These are phyloP conservation scores for Fonsecaea pugnacius DNA, from an alignment of 2,329 filamentous ascomycete genomes.

Conservation along the genomic window DNA sequence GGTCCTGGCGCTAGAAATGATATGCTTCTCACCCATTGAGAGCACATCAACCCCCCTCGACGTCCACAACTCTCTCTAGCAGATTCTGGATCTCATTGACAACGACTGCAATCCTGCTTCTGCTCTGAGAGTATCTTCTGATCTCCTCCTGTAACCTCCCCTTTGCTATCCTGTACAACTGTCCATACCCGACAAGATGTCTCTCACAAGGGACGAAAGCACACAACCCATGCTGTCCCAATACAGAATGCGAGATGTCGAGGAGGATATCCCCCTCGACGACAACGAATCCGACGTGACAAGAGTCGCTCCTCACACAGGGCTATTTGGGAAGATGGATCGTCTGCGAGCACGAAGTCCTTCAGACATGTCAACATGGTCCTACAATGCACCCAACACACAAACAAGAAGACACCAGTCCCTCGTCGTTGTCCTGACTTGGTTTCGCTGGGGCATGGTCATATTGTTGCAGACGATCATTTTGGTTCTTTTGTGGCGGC, in stretches of 20 bases:
- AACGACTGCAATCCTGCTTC: not conserved
- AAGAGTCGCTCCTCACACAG: not conserved
- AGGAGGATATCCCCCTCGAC: conserved; percentile 11
- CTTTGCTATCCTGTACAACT: not conserved
- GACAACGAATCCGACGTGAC: conserved; percentile 6
- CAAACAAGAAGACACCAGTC: conserved; percentile 5
- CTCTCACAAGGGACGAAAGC: conserved; percentile 10
- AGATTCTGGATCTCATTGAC: not conserved
- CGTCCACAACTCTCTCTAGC: not conserved
- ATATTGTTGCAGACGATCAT: conserved; percentile 40
- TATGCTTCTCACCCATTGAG: not conserved
- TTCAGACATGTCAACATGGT: conserved; percentile 8
- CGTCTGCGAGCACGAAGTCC: conserved; percentile 5
- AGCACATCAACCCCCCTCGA: not conserved
- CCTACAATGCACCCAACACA: not conserved
- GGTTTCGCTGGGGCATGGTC: conserved; percentile 39
- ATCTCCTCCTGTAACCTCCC: too few species aligned
- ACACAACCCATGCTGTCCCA: conserved; percentile 14
- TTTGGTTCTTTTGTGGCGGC: conserved; percentile 35
- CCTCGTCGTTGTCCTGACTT: conserved; percentile 33
- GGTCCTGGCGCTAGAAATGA: not conserved
- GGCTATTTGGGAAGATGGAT: not conserved
- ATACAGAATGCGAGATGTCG: conserved; percentile 1
- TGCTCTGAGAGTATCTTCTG: not conserved
- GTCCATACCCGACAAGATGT: not conserved